phyloP scores from a whole-genome alignment of 768 basidiomycete species.

The Suillus americanus region DNA sequence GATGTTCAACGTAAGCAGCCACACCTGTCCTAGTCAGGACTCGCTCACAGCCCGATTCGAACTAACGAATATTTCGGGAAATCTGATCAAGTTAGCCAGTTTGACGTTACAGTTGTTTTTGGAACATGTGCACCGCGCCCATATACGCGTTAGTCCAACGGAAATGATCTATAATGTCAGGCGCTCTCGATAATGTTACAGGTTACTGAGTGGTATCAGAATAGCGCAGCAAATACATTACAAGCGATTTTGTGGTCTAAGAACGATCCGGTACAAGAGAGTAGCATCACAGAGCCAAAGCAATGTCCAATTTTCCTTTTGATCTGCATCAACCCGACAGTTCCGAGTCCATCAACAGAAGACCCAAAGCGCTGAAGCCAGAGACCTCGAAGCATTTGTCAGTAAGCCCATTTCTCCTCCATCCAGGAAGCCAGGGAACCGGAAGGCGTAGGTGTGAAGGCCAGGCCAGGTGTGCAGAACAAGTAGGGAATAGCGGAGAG shows the following conservation, averaged over 20 bases:
- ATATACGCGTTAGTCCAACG: too few species aligned
- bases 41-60: too few species aligned
- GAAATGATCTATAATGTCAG: too few species aligned
- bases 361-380: not conserved
- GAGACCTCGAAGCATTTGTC: not conserved
- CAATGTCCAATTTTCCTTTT: not conserved
- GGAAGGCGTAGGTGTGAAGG: not conserved
- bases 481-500: conserved; percentile 33
- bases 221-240: not conserved
- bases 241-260: not conserved
- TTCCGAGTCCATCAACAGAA: not conserved
- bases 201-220: not conserved
- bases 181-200: too few species aligned
- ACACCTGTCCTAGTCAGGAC: too few species aligned
- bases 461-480: conserved; percentile 20
- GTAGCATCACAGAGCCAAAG: not conserved
- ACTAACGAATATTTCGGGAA: too few species aligned
- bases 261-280: not conserved
- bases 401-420: not conserved
- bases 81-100: too few species aligned
- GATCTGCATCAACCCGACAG: not conserved
- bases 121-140: too few species aligned
- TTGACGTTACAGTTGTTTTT: too few species aligned
- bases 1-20: too few species aligned
- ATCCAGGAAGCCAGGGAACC: not conserved